Conservation (phyloP, 768 basidiomycete genomes). For the Suillus plorans region DNA sequence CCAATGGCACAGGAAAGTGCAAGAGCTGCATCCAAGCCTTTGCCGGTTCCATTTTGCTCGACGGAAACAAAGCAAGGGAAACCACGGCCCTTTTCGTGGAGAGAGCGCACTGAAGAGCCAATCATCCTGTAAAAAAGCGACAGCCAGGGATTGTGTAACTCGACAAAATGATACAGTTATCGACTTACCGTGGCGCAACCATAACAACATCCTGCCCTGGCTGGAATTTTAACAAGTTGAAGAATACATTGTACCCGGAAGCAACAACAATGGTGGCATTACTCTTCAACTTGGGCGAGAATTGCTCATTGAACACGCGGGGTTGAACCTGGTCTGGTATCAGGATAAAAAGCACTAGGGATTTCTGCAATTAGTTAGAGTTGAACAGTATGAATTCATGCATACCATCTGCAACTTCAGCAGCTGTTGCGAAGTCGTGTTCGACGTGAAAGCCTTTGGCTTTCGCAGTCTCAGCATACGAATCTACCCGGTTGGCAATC, state of each 20-base stretch:
- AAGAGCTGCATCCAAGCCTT: constrained; percentile 45
- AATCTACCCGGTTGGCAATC: constrained; percentile 56
- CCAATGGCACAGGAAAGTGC: constrained; percentile 59
- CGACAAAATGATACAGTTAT: constrained; percentile 1
- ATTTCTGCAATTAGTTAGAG: constrained; percentile 1
- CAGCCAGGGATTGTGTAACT: neutral
- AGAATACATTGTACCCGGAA: constrained; percentile 67
- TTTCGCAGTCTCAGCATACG: constrained; percentile 57
- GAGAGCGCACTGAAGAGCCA: constrained; percentile 60
- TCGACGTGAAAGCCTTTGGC: constrained; percentile 58
- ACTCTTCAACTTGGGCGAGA: constrained; percentile 50
- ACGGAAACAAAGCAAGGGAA: constrained; percentile 68
- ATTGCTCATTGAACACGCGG: constrained; percentile 55
- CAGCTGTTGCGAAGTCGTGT: constrained; percentile 56
- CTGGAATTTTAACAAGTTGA: constrained; percentile 53
- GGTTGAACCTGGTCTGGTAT: constrained; percentile 68
- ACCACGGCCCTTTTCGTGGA: constrained; percentile 58
- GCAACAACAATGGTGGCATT: constrained; percentile 54
- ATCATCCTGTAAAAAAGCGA: constrained; percentile 51
- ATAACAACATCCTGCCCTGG: constrained; percentile 59
- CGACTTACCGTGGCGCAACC: constrained; percentile 57
- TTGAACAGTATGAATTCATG: neutral
- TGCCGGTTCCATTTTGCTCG: constrained; percentile 58
- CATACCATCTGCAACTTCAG: constrained; percentile 53
- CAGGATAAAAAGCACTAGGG: constrained; percentile 55